These are phyloP conservation scores for Magnusiomyces suaveolens DNA, from an alignment of 1,139 yeast genomes.

Conservation along the genomic window DNA sequence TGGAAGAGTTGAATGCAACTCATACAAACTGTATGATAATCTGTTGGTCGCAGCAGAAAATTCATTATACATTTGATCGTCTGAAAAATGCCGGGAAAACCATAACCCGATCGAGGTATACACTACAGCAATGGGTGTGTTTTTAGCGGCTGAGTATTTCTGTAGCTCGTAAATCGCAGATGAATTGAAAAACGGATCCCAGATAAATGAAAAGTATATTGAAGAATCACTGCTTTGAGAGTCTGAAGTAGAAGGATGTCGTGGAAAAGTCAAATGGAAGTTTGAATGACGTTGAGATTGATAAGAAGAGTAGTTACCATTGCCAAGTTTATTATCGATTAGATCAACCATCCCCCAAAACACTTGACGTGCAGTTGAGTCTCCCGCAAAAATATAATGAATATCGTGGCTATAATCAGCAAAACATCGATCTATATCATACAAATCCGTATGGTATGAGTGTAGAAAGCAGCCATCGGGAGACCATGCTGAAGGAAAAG, in stretches of 20 bases:
- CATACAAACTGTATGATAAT: not conserved
- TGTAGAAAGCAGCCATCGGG: constrained; percentile 4
- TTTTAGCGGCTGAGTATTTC: not conserved
- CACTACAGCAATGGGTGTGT: constrained; percentile 4
- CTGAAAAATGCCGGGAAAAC: constrained; percentile 9
- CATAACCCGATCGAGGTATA: constrained; percentile 13
- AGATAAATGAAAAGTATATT: constrained; percentile 5
- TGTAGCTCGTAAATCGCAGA: constrained; percentile 5
- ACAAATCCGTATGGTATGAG: not conserved
- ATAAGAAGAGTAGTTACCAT: constrained; percentile 9
- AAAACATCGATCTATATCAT: not conserved
- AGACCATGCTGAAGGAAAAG: constrained; percentile 2
- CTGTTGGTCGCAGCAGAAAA: constrained; percentile 9
- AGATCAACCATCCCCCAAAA: constrained; percentile 11
- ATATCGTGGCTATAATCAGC: not conserved
- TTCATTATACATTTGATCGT: constrained; percentile 3
- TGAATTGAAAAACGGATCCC: constrained; percentile 15
- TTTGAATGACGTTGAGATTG: constrained; percentile 5
- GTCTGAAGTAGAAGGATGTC: not conserved
- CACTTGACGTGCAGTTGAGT: constrained; percentile 16
- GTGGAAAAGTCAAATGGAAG: constrained; percentile 1
- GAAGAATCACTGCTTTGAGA: not conserved
- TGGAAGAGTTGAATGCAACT: not conserved
- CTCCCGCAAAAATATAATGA: constrained; percentile 7
- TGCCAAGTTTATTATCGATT: constrained; percentile 6